These are phyloP conservation scores for Populus trichocarpa DNA, from an alignment of 441 rosid species.

Conservation along the genomic window DNA sequence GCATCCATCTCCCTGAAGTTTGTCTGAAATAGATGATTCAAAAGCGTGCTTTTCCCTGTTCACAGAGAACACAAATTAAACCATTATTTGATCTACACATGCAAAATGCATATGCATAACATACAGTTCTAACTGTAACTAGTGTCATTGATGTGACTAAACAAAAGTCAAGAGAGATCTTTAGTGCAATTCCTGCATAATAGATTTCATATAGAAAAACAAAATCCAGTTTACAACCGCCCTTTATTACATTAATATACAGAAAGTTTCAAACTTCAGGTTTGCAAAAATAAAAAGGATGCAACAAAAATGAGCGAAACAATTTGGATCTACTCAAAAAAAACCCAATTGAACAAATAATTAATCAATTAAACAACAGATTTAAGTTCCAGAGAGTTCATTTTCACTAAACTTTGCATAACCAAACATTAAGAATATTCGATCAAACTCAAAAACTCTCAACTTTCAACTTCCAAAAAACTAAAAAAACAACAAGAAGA, in stretches of 20 bases:
- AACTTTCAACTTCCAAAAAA: too few relatives aligned
- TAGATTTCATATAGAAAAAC: neutral
- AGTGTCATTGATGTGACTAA: neutral
- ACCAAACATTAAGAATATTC: too few relatives aligned
- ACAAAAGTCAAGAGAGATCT: neutral
- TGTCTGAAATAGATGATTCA: constrained; percentile 81
- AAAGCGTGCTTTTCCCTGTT: constrained; percentile 78
- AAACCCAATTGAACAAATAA: too few relatives aligned
- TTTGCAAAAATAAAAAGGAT: neutral
- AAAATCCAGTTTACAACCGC: neutral
- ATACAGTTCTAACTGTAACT: neutral
- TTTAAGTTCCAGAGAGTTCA: too few relatives aligned
- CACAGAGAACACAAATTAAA: neutral
- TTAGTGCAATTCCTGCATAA: neutral
- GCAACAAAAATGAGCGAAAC: neutral
- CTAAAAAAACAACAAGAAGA: too few relatives aligned
- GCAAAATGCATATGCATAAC: constrained; percentile 19
- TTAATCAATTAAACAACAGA: too few relatives aligned
- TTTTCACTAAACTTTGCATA: too few relatives aligned
- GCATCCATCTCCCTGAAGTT: constrained; percentile 85
- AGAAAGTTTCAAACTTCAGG: neutral
- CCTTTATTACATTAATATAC: neutral
- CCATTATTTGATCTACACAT: neutral
- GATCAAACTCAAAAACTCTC: too few relatives aligned
- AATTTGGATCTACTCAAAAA: neutral